phyloP scores from a whole-genome alignment of 2,329 filamentous ascomycete genomes.

The Dactylonectria macrodidyma region DNA sequence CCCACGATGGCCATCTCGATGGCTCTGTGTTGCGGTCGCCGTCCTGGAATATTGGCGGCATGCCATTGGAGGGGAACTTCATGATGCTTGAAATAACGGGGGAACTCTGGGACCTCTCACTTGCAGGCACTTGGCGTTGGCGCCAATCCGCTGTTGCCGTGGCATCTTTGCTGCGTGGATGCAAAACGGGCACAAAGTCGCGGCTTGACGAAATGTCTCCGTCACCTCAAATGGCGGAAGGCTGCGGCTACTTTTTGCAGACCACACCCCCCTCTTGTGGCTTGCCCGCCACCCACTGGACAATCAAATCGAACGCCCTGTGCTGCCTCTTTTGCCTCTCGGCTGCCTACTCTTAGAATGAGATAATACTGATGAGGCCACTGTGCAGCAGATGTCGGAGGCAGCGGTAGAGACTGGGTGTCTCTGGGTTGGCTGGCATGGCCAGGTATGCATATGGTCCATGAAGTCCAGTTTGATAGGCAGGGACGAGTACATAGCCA shows the following conservation, averaged over 20 bases:
- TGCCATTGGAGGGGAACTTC: not conserved
- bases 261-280: slow-evolving; percentile 15
- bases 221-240: not conserved
- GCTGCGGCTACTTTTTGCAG: slow-evolving; percentile 22
- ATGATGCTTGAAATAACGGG: not conserved
- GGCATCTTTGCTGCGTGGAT: not conserved
- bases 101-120: not conserved
- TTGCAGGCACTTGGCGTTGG: not conserved
- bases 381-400: not conserved
- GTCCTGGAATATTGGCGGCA: not conserved
- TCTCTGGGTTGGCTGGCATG: slow-evolving; percentile 10
- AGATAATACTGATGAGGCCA: not conserved
- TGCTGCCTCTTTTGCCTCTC: not conserved
- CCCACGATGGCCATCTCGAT: not conserved
- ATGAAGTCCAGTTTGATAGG: not conserved
- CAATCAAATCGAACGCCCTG: slow-evolving; percentile 9
- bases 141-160: slow-evolving; percentile 10
- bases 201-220: slow-evolving; percentile 8
- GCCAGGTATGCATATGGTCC: slow-evolving; percentile 12
- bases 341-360: not conserved
- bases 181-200: slow-evolving; percentile 6
- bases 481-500: too few relatives aligned
- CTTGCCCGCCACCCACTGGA: slow-evolving; percentile 13
- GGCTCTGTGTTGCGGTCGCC: not conserved
- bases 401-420: not conserved